Base-by-base conservation (phyloP, 2,329 filamentous ascomycete genomes). In the Chrysosporium keratinophilum region DNA sequence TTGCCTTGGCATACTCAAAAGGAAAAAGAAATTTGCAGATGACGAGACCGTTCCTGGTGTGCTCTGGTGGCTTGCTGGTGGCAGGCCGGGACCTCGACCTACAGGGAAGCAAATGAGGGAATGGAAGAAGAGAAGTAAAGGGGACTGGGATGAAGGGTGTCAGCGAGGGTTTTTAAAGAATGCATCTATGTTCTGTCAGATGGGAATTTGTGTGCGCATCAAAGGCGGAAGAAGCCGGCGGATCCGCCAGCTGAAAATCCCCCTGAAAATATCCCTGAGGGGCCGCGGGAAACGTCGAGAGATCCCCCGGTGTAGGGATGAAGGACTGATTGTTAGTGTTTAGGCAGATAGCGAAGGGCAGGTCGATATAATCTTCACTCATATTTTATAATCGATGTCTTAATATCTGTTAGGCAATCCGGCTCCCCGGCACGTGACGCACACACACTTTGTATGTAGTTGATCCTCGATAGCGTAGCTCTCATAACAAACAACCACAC, bases 171-270 rank as follows among this genome's bases (percentile, higher is more conserved):
- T 54, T 43, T 54, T 23, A 28, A 52, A 35, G 56, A 58, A 51
- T 44, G 48, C 42, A 39, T 41, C 3, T 56, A 45, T 33, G 56
- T 56, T 42, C n/a, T 56, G n/a, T 54, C 56, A 19, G n/a, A 45
- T 23, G 54, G 54, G 12, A 56, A 46, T 41, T 58, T 11, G 39
- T 57, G 41, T 55, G 43, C 37, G 34, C 10, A 56, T 54, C 43
- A 52, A 63, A 61, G 33, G 20, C 47, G 47, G 7, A 56, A 60
- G 44, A 69, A 69, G 56, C 7, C 4, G 9, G 40, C 31, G 9
- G 42, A 31, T 19, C 41, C 41, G n/a, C 28, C 34, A 3, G 12
- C 31, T 28, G 50, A 45, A 17, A 12, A 52, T n/a, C 28, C 11
- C 2, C 40, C 50, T 11, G 14, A 14, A 1, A 15, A 3, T 14